Conservation (phyloP, 2,329 filamentous ascomycete genomes). For the Colletotrichum brevisporum region DNA sequence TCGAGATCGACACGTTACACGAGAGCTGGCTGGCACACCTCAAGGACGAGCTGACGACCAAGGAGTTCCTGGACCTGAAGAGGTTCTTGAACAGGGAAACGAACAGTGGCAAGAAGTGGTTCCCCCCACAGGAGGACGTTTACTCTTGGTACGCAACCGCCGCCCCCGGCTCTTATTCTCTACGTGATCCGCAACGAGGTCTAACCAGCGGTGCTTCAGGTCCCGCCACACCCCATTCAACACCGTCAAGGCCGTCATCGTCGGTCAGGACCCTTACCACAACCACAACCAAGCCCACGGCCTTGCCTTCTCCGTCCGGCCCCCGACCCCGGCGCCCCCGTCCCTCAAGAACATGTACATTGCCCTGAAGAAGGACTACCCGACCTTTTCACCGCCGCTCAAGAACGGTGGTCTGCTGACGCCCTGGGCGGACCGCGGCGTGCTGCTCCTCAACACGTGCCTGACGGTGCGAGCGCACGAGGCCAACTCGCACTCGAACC, state of each 20-base stretch:
- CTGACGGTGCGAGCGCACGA: constrained; percentile 92
- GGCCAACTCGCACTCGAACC: constrained; percentile 86
- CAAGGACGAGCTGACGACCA: constrained; percentile 85
- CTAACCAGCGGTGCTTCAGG: constrained; percentile 68
- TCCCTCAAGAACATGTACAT: constrained; percentile 96
- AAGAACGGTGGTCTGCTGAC: constrained; percentile 87
- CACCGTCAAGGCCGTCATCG: constrained; percentile 90
- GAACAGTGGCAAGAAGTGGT: constrained; percentile 81
- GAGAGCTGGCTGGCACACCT: constrained; percentile 92
- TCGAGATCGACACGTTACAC: constrained; percentile 94
- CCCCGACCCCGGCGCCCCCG: constrained; percentile 89
- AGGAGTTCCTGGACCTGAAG: constrained; percentile 90
- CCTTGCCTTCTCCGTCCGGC: constrained; percentile 93
- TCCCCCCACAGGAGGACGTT: constrained; percentile 88
- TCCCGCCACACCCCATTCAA: constrained; percentile 92
- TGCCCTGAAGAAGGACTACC: constrained; percentile 89
- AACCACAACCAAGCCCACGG: constrained; percentile 96
- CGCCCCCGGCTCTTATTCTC: background rate
- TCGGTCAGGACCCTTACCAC: constrained; percentile 98
- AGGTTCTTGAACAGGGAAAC: constrained; percentile 86
- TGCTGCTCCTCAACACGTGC: constrained; percentile 94
- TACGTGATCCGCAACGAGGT: background rate
- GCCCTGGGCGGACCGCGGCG: constrained; percentile 93
- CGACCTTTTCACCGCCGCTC: constrained; percentile 80
- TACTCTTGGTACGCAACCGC: constrained; percentile 84